phyloP scores from a whole-genome alignment of 805 yeast species.

The Nakazawaea ambrosiae region DNA sequence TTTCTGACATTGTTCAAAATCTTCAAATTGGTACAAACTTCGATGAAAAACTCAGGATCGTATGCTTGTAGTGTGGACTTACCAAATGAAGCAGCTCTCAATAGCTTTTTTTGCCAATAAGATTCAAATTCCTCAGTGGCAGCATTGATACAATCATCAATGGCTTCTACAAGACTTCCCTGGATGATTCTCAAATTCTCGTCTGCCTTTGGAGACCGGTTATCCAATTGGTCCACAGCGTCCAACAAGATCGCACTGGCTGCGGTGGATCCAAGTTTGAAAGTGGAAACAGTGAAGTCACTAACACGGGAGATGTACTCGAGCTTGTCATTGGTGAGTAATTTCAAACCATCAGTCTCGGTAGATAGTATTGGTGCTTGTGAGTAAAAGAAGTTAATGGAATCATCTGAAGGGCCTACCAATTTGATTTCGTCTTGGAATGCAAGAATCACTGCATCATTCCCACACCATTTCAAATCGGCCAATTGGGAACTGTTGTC shows the following conservation, averaged over 20 bases:
- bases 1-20: constrained; percentile 66
- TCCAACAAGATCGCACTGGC: constrained; percentile 81
- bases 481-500: constrained; percentile 28
- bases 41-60: constrained; percentile 56
- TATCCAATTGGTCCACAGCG: constrained; percentile 59
- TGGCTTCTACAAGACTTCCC: constrained; percentile 46
- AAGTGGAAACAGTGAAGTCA: constrained; percentile 48
- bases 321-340: constrained; percentile 49
- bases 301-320: constrained; percentile 63
- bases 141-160: constrained; percentile 64
- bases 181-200: constrained; percentile 58
- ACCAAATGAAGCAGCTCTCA: constrained; percentile 83
- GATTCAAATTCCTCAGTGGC: constrained; percentile 74
- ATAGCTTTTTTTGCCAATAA: constrained; percentile 69
- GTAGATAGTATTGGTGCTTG: constrained; percentile 35
- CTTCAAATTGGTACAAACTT: constrained; percentile 53
- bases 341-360: constrained; percentile 64
- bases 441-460: constrained; percentile 66
- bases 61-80: constrained; percentile 52
- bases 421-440: constrained; percentile 56
- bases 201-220: constrained; percentile 74
- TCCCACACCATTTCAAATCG: constrained; percentile 75
- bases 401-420: constrained; percentile 62
- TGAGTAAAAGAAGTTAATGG: constrained; percentile 45
- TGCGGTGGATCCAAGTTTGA: constrained; percentile 76